Evolutionary conservation across 768 basidiomycete genomes (phyloP).

Genomic region (Tulasnella calospora): DNA sequence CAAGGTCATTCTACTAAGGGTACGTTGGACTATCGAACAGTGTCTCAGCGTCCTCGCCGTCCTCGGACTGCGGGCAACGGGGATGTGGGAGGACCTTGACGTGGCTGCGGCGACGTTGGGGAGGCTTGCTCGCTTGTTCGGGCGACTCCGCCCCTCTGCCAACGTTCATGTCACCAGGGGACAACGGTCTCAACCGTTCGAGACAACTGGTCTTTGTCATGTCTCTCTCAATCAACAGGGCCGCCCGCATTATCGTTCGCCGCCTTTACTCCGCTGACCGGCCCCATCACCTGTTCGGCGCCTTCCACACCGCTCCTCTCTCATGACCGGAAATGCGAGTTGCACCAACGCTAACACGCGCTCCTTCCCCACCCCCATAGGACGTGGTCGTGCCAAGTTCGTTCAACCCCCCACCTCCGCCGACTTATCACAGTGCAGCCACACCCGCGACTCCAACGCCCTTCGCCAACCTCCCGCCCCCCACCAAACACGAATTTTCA

Average conservation of each 20-base stretch:
- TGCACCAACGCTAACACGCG: background rate
- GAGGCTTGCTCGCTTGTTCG: background rate
- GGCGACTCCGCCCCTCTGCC: background rate
- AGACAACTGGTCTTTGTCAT: background rate
- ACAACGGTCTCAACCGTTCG: background rate
- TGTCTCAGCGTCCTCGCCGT: background rate
- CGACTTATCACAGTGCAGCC: constrained; percentile 1
- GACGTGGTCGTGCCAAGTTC: constrained; percentile 5
- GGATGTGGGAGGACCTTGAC: background rate
- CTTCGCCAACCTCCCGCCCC: constrained; percentile 11
- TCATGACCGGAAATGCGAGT: background rate
- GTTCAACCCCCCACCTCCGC: constrained; percentile 20
- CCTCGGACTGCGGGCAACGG: background rate
- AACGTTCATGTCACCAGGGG: background rate
- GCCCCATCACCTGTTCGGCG: background rate
- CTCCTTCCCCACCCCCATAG: background rate
- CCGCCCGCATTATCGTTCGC: background rate
- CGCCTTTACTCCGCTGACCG: background rate
- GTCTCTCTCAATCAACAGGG: background rate
- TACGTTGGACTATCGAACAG: background rate
- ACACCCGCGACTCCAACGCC: constrained; percentile 12
- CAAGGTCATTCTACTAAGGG: constrained; percentile 21
- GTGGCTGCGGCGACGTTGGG: background rate
- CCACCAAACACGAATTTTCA: constrained; percentile 6
- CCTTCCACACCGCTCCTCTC: background rate